Evolutionary conservation across 2,329 filamentous ascomycete species (phyloP), one percentile per base, ranked within the genome.

Genomic region (Phialophora macrospora): DNA sequence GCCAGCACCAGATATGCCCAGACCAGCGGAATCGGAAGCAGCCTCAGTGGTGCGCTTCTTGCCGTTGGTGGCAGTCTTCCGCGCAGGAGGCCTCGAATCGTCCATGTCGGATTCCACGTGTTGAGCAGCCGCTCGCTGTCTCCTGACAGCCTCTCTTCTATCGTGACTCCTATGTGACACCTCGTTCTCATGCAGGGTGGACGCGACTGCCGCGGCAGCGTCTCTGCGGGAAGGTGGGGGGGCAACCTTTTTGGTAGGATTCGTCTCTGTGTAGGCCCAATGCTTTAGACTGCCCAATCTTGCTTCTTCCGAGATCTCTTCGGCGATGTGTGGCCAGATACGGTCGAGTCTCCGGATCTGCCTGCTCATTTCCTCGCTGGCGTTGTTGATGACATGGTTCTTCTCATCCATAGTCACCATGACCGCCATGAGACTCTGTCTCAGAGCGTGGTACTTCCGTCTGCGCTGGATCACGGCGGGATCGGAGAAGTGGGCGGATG

Each of bases 371-470:
- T 93, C 92, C 72, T 96, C 91, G 73, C 94, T 95, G 62, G 95
- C 94, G 17, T 94, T 96, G 44, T 91, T 90, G 63, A 98, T 90
- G 72, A 99, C 95, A 72, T 97, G 93, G 72, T 97, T 97, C 80
- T 99, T 99, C 80, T 99, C 95, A 75, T 99, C 95, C 44, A 98
- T 85, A 1, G 93, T 94, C 55, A 92, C 87, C 52, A 98, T 87
- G 83, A 98, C 90, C 72, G 93, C 90, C 70, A 90, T 87, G 60
- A 97, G 89, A 70, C 90, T 89, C 72, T 88, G 84, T 44, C 92
- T 89, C 60, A 94, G 88, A 66, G 92, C 88, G 73, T 88, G 87
- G 75, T 94, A 96, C 49, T 93, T 82, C 73, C 90, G 86, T 70
- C 92, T 88, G 70, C 80, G 78, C 44, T 66, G 63, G 24, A 65